Percentiles rank a stretch among this genome's conserved stretches.
These are phyloP conservation scores for Leccinum truebloodii DNA, from an alignment of 768 basidiomycete genomes.

Conservation along the genomic window DNA sequence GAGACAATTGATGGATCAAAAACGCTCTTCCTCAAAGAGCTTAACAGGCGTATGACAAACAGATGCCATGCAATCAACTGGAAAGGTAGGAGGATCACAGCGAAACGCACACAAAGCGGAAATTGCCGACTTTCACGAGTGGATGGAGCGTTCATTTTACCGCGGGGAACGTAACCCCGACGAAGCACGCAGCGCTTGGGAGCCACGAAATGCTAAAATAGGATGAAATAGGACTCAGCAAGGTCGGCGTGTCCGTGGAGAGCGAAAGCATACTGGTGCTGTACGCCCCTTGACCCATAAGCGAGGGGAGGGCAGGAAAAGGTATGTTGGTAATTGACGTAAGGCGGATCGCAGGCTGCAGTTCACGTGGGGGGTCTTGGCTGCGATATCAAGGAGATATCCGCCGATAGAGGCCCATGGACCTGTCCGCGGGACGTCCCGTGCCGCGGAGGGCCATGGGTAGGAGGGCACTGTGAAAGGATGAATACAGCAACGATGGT, in stretches of 20 bases:
- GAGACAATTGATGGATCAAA: constrained; percentile 29
- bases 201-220: constrained; percentile 15
- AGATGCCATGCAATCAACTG: constrained; percentile 15
- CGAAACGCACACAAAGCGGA: constrained; percentile 19
- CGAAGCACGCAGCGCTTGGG: constrained; percentile 12
- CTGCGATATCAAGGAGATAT: constrained; percentile 28
- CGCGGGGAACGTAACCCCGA: constrained; percentile 8
- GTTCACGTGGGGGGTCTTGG: constrained; percentile 19
- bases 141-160: constrained; percentile 23
- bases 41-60: constrained; percentile 27
- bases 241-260: constrained; percentile 31
- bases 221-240: constrained; percentile 18
- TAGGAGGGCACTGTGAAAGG: background rate
- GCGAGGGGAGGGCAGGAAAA: constrained; percentile 32
- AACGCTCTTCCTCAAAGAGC: constrained; percentile 33
- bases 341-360: constrained; percentile 25
- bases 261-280: constrained; percentile 17
- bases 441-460: constrained; percentile 2
- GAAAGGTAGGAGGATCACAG: constrained; percentile 8
- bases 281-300: constrained; percentile 30
- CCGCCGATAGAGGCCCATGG: constrained; percentile 32
- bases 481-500: background rate
- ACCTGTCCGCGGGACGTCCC: constrained; percentile 1
- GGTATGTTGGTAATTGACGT: constrained; percentile 32
- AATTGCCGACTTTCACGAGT: constrained; percentile 26